Percentiles rank a stretch among this genome's conserved stretches.
Evolutionary conservation across 2,329 filamentous ascomycete species (phyloP).

Genomic region (Raffaelea arxii): DNA sequence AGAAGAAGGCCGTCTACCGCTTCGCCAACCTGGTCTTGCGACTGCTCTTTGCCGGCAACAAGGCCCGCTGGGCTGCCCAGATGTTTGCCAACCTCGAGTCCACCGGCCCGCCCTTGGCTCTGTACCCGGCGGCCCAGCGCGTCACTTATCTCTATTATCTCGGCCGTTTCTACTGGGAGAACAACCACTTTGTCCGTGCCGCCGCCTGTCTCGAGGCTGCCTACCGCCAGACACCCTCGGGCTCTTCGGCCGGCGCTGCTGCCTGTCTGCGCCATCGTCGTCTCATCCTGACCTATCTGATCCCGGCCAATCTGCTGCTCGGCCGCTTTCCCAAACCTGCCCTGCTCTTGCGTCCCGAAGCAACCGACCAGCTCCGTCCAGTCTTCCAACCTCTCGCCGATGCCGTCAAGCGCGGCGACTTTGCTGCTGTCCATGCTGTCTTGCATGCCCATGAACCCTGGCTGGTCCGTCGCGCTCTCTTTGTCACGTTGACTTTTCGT

Average conservation of each 20-base stretch:
- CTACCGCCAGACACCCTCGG: constrained; percentile 59
- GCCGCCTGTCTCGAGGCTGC: constrained; percentile 67
- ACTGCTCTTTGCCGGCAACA: constrained; percentile 74
- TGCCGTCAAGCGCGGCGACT: constrained; percentile 65
- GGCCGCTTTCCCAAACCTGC: constrained; percentile 66
- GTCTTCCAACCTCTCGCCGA: constrained; percentile 65
- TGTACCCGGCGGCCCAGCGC: constrained; percentile 77
- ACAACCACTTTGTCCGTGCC: constrained; percentile 72
- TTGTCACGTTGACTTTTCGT: constrained; percentile 66
- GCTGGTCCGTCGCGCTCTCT: constrained; percentile 66
- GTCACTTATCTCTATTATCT: constrained; percentile 94
- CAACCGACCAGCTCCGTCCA: constrained; percentile 47
- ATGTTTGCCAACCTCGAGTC: constrained; percentile 83
- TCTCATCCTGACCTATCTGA: constrained; percentile 73
- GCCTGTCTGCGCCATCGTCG: constrained; percentile 52
- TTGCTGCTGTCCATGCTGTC: constrained; percentile 57
- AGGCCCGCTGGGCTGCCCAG: constrained; percentile 74
- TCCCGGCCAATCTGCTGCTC: constrained; percentile 72
- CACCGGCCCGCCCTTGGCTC: constrained; percentile 67
- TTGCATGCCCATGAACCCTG: constrained; percentile 57
- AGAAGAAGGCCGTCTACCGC: constrained; percentile 79
- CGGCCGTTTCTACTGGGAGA: constrained; percentile 79
- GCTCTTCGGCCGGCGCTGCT: too few species aligned
- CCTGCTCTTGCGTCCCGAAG: constrained; percentile 63
- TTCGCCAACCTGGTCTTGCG: constrained; percentile 87